Percentiles rank a stretch among this genome's conserved stretches.
Conservation (phyloP, 1,284 basidiomycete species). For the Boletellus deceptivus region DNA sequence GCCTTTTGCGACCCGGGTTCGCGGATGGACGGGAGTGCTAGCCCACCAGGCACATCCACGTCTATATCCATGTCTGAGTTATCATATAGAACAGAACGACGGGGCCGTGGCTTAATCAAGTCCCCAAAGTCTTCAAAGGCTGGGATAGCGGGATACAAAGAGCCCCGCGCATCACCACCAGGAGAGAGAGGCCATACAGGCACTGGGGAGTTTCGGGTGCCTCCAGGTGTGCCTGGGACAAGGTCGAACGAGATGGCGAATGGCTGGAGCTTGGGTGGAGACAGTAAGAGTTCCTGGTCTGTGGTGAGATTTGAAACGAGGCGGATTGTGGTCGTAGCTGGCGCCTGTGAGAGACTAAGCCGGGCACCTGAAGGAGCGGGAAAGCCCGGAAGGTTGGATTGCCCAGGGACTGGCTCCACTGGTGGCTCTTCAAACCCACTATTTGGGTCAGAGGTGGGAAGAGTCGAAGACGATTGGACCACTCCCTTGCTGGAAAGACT, state of each 20-base stretch:
- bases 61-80: slow-evolving; percentile 33
- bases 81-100: slow-evolving; percentile 17
- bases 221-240: slow-evolving; percentile 52
- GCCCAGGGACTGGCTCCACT: slow-evolving; percentile 54
- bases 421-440: slow-evolving; percentile 10
- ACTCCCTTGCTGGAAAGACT: slow-evolving; percentile 19
- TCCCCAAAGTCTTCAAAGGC: slow-evolving; percentile 36
- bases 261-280: slow-evolving; percentile 61
- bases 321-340: slow-evolving; percentile 60
- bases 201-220: slow-evolving; percentile 23
- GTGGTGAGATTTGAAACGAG: slow-evolving; percentile 47
- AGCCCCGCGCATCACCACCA: slow-evolving; percentile 24
- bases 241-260: slow-evolving; percentile 67
- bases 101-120: slow-evolving; percentile 13
- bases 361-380: slow-evolving; percentile 58
- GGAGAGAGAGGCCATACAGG: slow-evolving; percentile 49
- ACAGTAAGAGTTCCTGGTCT: slow-evolving; percentile 22
- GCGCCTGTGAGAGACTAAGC: slow-evolving; percentile 40
- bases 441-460: slow-evolving; percentile 40
- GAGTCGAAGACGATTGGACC: slow-evolving; percentile 46
- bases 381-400: slow-evolving; percentile 50
- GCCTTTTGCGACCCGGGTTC: slow-evolving; percentile 20
- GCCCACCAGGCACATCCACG: slow-evolving; percentile 36
- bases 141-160: slow-evolving; percentile 54
- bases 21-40: slow-evolving; percentile 17